Base-by-base conservation (phyloP, 116 monocot genomes). In the Papilionanthe hybrid region DNA sequence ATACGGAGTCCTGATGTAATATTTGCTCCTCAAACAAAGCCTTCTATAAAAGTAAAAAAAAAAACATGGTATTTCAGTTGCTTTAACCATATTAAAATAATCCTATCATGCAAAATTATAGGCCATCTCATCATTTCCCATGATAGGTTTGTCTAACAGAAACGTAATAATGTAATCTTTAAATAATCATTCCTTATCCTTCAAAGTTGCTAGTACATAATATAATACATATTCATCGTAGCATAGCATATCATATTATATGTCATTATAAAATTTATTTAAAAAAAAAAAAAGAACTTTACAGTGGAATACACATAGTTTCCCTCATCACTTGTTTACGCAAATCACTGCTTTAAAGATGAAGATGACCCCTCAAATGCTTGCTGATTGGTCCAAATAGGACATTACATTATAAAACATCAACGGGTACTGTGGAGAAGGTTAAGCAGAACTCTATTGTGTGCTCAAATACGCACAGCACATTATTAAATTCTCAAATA, bases 311-410 rank as follows among this genome's bases (percentile, higher is more conserved):
- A 71, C 71, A 71, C 32, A 29, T 71, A 13, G 32, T 37, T 32
- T 28, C 10, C 71, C 71, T 71, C 71, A 65, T 25, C 27, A 25
- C 71, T 30, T 17, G 41, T 28, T 37, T 4, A 71, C 37, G 71
- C 41, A 71, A 71, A 71, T 37, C 71, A 37, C 71, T 71, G 32
- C 32, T 37, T 17, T 32, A 71, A 71, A 17, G 71, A 71, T 71
- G 37, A 71, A 30, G 2, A 73, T 44, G 73, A 73, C n/a, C 73
- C 42, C 42, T 65, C 20, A 73, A 73, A 44, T 73, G 73, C 73
- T 73, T 20, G 73, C 22, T 73, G 44, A 73, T 73, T 73, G 20
- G 73, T 45, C 73, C 9, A 43, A 44, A 73, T 22, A 44, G 44
- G 20, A 73, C 44, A 73, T n/a, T 44, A 44, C 9, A 73, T 73